Base-by-base conservation (phyloP, 2,329 filamentous ascomycete species). In the Rutstroemia sp. region DNA sequence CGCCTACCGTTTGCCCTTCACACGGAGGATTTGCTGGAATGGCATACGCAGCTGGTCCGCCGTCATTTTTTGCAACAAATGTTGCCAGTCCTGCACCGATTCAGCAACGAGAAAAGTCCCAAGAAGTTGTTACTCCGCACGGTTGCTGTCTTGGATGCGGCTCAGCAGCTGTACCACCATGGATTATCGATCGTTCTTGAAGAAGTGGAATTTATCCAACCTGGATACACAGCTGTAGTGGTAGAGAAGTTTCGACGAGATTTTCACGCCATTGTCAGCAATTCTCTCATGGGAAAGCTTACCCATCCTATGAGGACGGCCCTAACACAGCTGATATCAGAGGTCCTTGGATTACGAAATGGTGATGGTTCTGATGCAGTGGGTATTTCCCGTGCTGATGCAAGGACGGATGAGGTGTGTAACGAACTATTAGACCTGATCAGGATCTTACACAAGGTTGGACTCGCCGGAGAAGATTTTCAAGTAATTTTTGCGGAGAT, bases 401-500 rank as follows among this genome's bases (percentile, higher is more conserved):
- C 47, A 7, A 36, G 25, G 21, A 67, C 71, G 9, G 68, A 73
- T 2, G 69, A 64, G 51, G 74, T 78, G 56, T 74, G 76, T 38
- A 72, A 75, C 34, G 77, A 81, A 50, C 71, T 88, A 48, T 70
- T 81, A 30, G 68, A 75, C 42, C 70, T 89, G 17, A 73, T 87
- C 2, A 76, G 79, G 49, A 78, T 81, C 8, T 72, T 91, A 16
- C 74, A 79, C 61, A 76, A 79, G 48, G 81, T 89, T 21, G 88
- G 87, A 0, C 72, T 91, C 17, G 83, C 83, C 1, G 86, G 85
- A 25, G 83, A 88, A 64, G 76, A 74, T 49, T 87, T 88, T 51
- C 84, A 90, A 65, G 78, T 86, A 30, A 75, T 87, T 38, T 86
- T 90, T 64, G 88, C 86, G 16, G 83, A 87, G 68, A 77, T 87